A percentile compares a stretch with the other conserved stretches of the same genome.
phyloP scores from a whole-genome alignment of 148 eudicot genomes.

The Bassia scoparia region DNA sequence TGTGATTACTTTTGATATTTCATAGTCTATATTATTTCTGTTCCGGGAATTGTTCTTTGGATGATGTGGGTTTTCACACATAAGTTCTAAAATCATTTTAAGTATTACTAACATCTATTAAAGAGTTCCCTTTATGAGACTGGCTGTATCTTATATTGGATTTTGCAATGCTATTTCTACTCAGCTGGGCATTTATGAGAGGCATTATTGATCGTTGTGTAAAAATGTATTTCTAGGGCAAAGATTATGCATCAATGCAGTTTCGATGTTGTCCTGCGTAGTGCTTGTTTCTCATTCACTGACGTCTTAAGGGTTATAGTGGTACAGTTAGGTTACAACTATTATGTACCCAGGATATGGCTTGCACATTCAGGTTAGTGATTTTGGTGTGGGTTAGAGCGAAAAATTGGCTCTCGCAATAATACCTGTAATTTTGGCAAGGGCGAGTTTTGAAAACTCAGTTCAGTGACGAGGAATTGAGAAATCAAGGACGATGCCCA shows the following conservation, averaged over 20 bases:
- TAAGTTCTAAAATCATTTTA: not conserved
- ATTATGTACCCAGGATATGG: conserved; percentile 79
- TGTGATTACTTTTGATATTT: not conserved
- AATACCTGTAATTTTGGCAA: conserved; percentile 92
- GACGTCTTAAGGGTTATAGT: not conserved
- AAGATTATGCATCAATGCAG: not conserved
- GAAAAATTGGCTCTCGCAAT: conserved; percentile 92
- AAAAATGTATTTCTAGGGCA: not conserved
- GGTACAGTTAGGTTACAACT: not conserved
- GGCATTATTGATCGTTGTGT: not conserved
- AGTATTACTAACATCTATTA: not conserved
- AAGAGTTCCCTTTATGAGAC: not conserved
- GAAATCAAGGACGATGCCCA: conserved; percentile 94
- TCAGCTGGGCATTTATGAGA: too few species aligned
- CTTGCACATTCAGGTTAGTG: conserved; percentile 99
- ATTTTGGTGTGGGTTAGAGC: conserved; percentile 94
- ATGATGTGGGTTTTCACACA: not conserved
- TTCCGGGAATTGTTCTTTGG: not conserved
- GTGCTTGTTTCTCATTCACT: not conserved
- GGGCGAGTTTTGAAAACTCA: conserved; percentile 92
- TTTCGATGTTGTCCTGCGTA: not conserved
- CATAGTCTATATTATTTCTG: too few species aligned
- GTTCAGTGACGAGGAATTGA: conserved; percentile 79
- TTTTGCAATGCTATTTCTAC: not conserved
- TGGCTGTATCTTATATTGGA: not conserved